Base-by-base conservation (phyloP, 1,284 basidiomycete species). In the Entoloma clypeatum region DNA sequence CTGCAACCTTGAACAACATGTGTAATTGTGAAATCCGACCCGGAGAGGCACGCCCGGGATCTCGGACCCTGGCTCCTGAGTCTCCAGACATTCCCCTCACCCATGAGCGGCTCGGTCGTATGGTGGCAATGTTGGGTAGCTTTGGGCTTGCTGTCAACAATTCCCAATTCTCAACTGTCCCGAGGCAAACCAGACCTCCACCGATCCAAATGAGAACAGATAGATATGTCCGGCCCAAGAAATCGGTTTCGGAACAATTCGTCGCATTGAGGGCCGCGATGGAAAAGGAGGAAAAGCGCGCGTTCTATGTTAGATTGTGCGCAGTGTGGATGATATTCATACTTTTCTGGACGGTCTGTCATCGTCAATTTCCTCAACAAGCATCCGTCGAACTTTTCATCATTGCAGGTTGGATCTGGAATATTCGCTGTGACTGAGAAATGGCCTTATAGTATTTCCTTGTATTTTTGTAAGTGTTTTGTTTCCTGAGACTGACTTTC, bases 401-500 rank as follows among this genome's bases (percentile, higher is more conserved):
- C 33, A 14, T 18, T 32, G 14, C 39, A 69, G 67, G 52, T 61
- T 24, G 71, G 71, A 3, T 63, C 67, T 2, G 62, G 56, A 2
- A 62, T 72, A 18, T 73, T 73, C 38, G 63, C 57, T 51, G 51
- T 51, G 28, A 71, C 70, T 2, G 71, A 73, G 48, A 51, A 52
- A 1, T 73, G 71, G 71, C 31, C 47, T 0, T 69, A 65, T 47
- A 63, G 64, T 4, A 51, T 58, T 7, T 71, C 81, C 0, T 56
- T 87, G 50, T 88, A 85, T 53, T 92, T 91, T 57, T 87, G 84
- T 82, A 59, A 54, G 75, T 64, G 51, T 14, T 36, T 47, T 27
- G 23, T 41, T 41, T 25, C 41, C 49, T 27, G 44, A 50, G 13
- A 40, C 27, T 39, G 27, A 52, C 37, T 49, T 28, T 34, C n/a